Evolutionary conservation across 2,329 filamentous ascomycete species (phyloP).

Genomic region (Dactylonectria macrodidyma): DNA sequence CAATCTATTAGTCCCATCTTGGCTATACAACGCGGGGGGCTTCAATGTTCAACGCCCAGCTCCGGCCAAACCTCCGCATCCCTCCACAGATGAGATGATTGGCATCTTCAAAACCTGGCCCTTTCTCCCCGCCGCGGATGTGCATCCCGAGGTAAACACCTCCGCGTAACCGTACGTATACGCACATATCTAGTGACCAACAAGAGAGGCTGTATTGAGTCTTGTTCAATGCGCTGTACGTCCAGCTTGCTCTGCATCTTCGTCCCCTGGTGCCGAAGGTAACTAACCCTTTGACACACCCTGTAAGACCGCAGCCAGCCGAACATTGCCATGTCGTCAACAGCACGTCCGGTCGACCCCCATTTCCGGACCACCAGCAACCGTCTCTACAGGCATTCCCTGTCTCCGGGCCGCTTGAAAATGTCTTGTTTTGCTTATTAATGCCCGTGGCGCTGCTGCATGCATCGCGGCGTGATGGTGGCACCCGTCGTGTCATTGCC

Average conservation of each 20-base stretch:
- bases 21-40: slow-evolving; percentile 18
- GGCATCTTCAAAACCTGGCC: background rate
- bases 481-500: slow-evolving; percentile 28
- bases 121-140: slow-evolving; percentile 12
- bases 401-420: background rate
- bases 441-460: slow-evolving; percentile 23
- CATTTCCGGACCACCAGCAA: slow-evolving; percentile 7
- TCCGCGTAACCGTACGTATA: slow-evolving; percentile 5
- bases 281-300: background rate
- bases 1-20: slow-evolving; percentile 10
- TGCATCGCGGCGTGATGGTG: slow-evolving; percentile 22
- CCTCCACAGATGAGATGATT: slow-evolving; percentile 1
- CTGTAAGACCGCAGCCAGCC: slow-evolving; percentile 23
- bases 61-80: background rate
- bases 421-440: slow-evolving; percentile 12
- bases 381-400: slow-evolving; percentile 14
- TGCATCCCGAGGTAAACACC: background rate
- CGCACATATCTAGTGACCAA: slow-evolving; percentile 17
- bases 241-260: slow-evolving; percentile 27
- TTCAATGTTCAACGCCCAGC: slow-evolving; percentile 19
- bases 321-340: slow-evolving; percentile 9
- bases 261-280: background rate
- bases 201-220: slow-evolving; percentile 20
- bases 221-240: slow-evolving; percentile 16
- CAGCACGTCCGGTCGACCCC: slow-evolving; percentile 7